Evolutionary conservation across 306 rosid genomes (phyloP), one percentile per base, ranked within the genome.

Genomic region (Cucurbita moschata): DNA sequence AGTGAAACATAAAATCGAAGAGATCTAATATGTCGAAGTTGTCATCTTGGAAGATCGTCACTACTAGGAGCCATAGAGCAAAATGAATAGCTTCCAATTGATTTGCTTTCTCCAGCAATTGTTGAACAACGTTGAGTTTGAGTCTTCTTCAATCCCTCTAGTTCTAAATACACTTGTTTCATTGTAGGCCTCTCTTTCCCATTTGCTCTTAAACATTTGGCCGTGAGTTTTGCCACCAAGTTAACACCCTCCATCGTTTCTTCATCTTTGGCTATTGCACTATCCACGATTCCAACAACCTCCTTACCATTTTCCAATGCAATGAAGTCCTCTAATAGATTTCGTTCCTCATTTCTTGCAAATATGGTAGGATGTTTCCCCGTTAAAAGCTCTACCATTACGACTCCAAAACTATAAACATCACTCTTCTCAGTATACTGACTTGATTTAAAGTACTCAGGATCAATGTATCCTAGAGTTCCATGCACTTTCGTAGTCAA

Each of bases 401-500:
- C 85, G 18, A 89, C 88, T 14, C 92, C 96, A 43, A 85, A 89
- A 59, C 92, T 78, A 15, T 78, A 82, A 2, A 79, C 82, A 5
- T 50, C 54, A 50, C 54, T 50, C 54, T 50, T 50, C 5, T 50
- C 54, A 50, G 54, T 50, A 2, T 50, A 50, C 1, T 50, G 54
- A 50, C 54, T 50, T 4, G 54, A 50, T 4, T 18, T 13, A 6
- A 50, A 13, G n/a, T 50, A 50, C 54, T 50, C 54, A 4, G n/a
- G 54, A 50, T 50, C 54, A 12, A 50, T 50, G 78, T 89, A 87
- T 13, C 91, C 96, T 7, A 83, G 79, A 64, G 91, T 89, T 50
- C 96, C 96, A 19, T 76, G 74, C 2, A 89, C 85, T 50, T 46
- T 72, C 38, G 89, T 85, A 21, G 88, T 89, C 6, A 89, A 76